These are phyloP conservation scores for Fusarium sp. DNA, from an alignment of 2,329 filamentous ascomycete species.

Conservation along the genomic window DNA sequence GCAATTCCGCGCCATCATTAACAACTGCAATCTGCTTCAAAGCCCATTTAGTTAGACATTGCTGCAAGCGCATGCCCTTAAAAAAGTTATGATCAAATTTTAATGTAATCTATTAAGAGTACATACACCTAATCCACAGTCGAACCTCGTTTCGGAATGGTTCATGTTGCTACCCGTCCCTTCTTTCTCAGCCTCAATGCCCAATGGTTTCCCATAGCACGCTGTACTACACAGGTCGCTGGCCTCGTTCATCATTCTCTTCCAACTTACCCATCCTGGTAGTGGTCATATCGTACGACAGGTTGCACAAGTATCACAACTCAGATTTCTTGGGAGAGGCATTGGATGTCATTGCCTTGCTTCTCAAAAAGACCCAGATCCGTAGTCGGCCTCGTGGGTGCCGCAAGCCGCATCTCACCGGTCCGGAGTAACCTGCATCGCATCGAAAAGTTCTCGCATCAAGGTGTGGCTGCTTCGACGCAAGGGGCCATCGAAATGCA, in stretches of 20 bases:
- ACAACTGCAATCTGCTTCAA: slow-evolving; percentile 53
- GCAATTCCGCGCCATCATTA: slow-evolving; percentile 58
- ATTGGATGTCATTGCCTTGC: slow-evolving; percentile 8
- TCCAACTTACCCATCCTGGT: slow-evolving; percentile 1
- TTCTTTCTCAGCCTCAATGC: slow-evolving; percentile 35
- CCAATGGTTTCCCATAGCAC: slow-evolving; percentile 26
- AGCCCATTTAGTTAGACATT: slow-evolving; percentile 26
- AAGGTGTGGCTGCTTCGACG: slow-evolving; percentile 27
- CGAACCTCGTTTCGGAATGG: slow-evolving; percentile 22
- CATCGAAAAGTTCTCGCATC: slow-evolving; percentile 21
- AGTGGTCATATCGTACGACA: slow-evolving; percentile 22
- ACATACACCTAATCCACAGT: slow-evolving; percentile 1
- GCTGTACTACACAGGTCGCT: slow-evolving; percentile 26
- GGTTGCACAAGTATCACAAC: slow-evolving; percentile 21
- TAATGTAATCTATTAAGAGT: slow-evolving; percentile 30
- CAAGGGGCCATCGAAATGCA: slow-evolving; percentile 25
- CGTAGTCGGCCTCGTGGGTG: slow-evolving; percentile 5
- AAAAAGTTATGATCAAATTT: neutral
- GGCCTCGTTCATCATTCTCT: slow-evolving; percentile 16
- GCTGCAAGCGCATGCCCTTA: slow-evolving; percentile 19
- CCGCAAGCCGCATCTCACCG: slow-evolving; percentile 27
- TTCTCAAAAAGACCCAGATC: slow-evolving; percentile 1
- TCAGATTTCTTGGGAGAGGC: slow-evolving; percentile 13
- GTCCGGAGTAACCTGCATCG: slow-evolving; percentile 22
- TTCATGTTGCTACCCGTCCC: slow-evolving; percentile 26